These are phyloP conservation scores for Pezizomycotina sp. DNA, from an alignment of 2,329 filamentous ascomycete species.

Conservation along the genomic window DNA sequence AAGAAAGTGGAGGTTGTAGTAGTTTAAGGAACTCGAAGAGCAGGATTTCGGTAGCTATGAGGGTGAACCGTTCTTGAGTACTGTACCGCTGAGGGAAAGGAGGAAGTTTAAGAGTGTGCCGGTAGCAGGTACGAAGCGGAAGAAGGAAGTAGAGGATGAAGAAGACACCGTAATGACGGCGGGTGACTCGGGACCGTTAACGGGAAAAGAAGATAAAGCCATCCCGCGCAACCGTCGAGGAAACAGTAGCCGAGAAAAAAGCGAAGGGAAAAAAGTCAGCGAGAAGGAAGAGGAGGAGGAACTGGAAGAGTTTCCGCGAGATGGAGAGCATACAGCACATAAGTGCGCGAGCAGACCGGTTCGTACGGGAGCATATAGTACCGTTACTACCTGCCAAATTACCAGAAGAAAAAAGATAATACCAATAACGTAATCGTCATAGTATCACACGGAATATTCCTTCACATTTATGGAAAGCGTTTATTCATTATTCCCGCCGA, in stretches of 20 bases:
- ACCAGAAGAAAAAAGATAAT: too few relatives aligned
- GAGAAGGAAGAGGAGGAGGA: constrained; percentile 27
- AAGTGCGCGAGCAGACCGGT: constrained; percentile 44
- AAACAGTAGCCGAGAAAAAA: background rate
- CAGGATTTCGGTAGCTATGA: constrained; percentile 59
- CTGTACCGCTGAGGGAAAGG: constrained; percentile 9
- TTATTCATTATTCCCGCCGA: constrained; percentile 40
- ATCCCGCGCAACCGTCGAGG: background rate
- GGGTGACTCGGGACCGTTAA: constrained; percentile 4
- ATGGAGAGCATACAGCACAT: constrained; percentile 55
- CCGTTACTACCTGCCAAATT: constrained; percentile 33
- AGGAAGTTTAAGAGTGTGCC: constrained; percentile 27
- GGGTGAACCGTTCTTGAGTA: constrained; percentile 39
- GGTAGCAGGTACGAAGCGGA: constrained; percentile 26
- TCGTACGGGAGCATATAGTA: constrained; percentile 47
- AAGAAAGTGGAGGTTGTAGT: constrained; percentile 20
- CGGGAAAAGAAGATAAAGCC: background rate
- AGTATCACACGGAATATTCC: constrained; percentile 69
- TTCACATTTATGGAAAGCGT: constrained; percentile 50
- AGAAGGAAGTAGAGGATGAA: constrained; percentile 16
- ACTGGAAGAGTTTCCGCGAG: constrained; percentile 36
- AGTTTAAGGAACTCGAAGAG: constrained; percentile 47
- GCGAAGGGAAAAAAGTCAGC: background rate
- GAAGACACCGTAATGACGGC: constrained; percentile 17
- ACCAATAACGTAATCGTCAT: constrained; percentile 39